Base-by-base conservation (phyloP, 73 alveolate species). In the Symbiodinium pilosum region DNA sequence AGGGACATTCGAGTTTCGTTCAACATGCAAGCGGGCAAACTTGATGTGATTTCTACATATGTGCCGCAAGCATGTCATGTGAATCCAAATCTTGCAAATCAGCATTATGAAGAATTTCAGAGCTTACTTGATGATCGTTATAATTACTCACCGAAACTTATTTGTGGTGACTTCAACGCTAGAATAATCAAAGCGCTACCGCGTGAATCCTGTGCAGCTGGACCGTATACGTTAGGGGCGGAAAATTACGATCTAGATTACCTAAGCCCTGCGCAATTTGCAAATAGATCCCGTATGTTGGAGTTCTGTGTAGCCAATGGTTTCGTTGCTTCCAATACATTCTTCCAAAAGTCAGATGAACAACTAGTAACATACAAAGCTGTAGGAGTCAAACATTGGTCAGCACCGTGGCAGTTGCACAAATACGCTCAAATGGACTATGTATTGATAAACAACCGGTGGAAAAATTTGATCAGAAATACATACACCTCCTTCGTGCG, bases 31-130 rank as follows among this genome's bases (percentile, higher is more conserved):
- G 83, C 56, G 20, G 84, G 94, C 1, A 34, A 39, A 0, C 41
- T 86, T 4, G 94, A 86, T 36, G 39, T 86, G 12, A 36, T 52
- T 52, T 86, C 94, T 40, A 86, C 94, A 0, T 86, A 86, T 51
- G 94, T 47, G 21, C 94, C 94, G 1, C 94, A 47, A 56, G 75
- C 75, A 0, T 56, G 75, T 20, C 75, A 56, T 56, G 38, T 26
- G 4, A 56, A 56, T 20, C 75, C 75, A 34, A 34, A 56, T 1
- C 2, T 56, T 18, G 75, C 75, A 5, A 2, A 56, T 26, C 75
- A 11, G 16, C 75, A 56, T 20, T 11, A 56, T 26, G 36, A 26
- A 18, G 75, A 56, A 26, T 34, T 56, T 20, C 28, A 56, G 26
- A 26, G 9, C 6, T 3, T 56, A 7, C 16, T 56, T 26, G 75